phyloP scores from a whole-genome alignment of 768 basidiomycete species.

The Lentinula sp. region DNA sequence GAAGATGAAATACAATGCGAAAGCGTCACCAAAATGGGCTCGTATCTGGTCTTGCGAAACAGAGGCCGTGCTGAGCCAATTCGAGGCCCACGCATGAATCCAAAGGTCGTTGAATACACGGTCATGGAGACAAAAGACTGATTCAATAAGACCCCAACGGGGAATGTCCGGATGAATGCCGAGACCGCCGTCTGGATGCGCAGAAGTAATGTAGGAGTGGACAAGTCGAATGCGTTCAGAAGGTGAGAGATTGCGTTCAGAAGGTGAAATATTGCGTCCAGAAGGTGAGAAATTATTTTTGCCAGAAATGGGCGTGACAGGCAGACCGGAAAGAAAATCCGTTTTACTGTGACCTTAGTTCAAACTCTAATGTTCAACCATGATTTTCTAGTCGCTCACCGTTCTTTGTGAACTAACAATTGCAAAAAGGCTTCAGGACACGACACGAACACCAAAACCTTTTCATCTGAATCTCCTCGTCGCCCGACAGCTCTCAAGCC shows the following conservation, averaged over 20 bases:
- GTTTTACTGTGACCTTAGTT: slow-evolving; percentile 41
- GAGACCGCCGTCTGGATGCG: slow-evolving; percentile 68
- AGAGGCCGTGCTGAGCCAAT: not conserved
- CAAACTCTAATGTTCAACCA: not conserved
- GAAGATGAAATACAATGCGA: slow-evolving; percentile 89
- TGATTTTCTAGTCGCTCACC: slow-evolving; percentile 37
- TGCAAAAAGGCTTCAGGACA: slow-evolving; percentile 61
- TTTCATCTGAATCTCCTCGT: slow-evolving; percentile 65
- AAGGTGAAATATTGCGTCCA: too few species aligned
- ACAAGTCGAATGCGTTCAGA: slow-evolving; percentile 79
- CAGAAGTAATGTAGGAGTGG: slow-evolving; percentile 63
- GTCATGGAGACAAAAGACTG: slow-evolving; percentile 82
- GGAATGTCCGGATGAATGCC: slow-evolving; percentile 68
- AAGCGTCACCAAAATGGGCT: slow-evolving; percentile 67
- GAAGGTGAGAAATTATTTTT: slow-evolving; percentile 22
- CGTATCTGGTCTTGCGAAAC: not conserved
- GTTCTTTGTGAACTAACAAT: slow-evolving; percentile 65
- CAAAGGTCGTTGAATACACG: slow-evolving; percentile 75
- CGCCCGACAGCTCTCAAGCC: slow-evolving; percentile 69
- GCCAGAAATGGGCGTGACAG: slow-evolving; percentile 38
- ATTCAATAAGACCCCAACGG: slow-evolving; percentile 76
- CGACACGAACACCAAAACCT: slow-evolving; percentile 70
- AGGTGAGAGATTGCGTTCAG: slow-evolving; percentile 34
- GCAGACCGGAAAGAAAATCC: slow-evolving; percentile 73
- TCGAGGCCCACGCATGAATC: slow-evolving; percentile 64